Conservation (phyloP, 345 rosid genomes). For the Cardamine resedifolia region DNA sequence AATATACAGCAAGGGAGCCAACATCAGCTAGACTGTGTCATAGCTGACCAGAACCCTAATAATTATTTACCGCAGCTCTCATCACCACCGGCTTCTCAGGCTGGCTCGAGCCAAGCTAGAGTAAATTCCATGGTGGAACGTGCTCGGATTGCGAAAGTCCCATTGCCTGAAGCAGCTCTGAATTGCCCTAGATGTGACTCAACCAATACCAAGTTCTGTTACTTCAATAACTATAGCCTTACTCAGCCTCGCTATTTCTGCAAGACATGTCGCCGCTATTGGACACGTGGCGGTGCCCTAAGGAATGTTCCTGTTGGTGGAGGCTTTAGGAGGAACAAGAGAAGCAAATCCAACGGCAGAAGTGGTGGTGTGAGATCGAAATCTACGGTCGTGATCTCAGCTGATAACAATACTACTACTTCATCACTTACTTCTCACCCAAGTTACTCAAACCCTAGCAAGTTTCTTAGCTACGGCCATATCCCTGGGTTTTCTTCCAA, state of each 20-base stretch:
- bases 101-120: conserved; percentile 39
- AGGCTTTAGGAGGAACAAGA: conserved; percentile 78
- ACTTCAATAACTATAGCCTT: conserved; percentile 79
- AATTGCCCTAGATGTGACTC: conserved; percentile 89
- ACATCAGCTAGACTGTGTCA: conserved; percentile 26
- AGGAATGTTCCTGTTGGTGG: conserved; percentile 88
- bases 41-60: conserved; percentile 35
- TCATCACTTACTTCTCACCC: conserved; percentile 32
- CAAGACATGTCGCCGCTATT: conserved; percentile 80
- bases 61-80: conserved; percentile 14
- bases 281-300: conserved; percentile 85
- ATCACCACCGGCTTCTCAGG: conserved; percentile 33
- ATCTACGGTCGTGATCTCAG: conserved; percentile 28
- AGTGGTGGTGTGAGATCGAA: conserved; percentile 24
- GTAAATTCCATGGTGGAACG: conserved; percentile 81
- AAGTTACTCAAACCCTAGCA: conserved; percentile 42
- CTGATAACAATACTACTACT: conserved; percentile 22
- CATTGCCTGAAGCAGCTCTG: conserved; percentile 60
- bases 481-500: conserved; percentile 26
- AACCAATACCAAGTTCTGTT: conserved; percentile 80
- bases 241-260: conserved; percentile 89
- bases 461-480: conserved; percentile 29
- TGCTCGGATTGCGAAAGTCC: conserved; percentile 60
- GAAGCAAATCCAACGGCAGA: conserved; percentile 43
- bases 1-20: conserved; percentile 37